Evolutionary conservation across 768 basidiomycete species (phyloP).

Genomic region (Crepidotus variabilis): DNA sequence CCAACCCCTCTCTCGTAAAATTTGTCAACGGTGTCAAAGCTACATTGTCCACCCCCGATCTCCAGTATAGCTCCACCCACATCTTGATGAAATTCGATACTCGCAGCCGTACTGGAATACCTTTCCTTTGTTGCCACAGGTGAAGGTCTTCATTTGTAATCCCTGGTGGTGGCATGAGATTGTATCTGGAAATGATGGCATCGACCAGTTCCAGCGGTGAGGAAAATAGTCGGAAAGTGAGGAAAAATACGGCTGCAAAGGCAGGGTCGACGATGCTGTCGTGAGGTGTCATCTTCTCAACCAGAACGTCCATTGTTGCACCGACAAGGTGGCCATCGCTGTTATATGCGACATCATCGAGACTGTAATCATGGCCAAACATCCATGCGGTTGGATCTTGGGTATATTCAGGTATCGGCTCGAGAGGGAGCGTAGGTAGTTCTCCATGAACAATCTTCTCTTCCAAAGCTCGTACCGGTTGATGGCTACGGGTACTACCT

Average conservation of each 20-base stretch:
- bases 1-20: slow-evolving; percentile 62
- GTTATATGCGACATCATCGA: slow-evolving; percentile 87
- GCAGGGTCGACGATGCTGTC: slow-evolving; percentile 85
- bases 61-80: slow-evolving; percentile 94
- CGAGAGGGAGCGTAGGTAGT: slow-evolving; percentile 45
- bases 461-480: slow-evolving; percentile 33
- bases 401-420: slow-evolving; percentile 32
- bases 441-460: slow-evolving; percentile 55
- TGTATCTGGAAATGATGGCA: slow-evolving; percentile 78
- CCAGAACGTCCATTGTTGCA: slow-evolving; percentile 81
- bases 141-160: slow-evolving; percentile 57
- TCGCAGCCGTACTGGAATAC: slow-evolving; percentile 84
- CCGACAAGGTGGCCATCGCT: slow-evolving; percentile 87
- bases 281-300: slow-evolving; percentile 98
- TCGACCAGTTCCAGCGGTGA: slow-evolving; percentile 74
- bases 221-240: slow-evolving; percentile 92
- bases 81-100: slow-evolving; percentile 91
- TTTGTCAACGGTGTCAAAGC: slow-evolving; percentile 53
- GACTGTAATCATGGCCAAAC: slow-evolving; percentile 73
- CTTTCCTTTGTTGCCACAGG: slow-evolving; percentile 85
- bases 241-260: slow-evolving; percentile 88
- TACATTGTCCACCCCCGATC: slow-evolving; percentile 64
- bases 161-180: slow-evolving; percentile 62
- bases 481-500: slow-evolving; percentile 36
- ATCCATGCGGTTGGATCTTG: slow-evolving; percentile 50